Evolutionary conservation across 2,329 filamentous ascomycete species (phyloP), one percentile per base, ranked within the genome.

Genomic region (Verticillium isaacii): DNA sequence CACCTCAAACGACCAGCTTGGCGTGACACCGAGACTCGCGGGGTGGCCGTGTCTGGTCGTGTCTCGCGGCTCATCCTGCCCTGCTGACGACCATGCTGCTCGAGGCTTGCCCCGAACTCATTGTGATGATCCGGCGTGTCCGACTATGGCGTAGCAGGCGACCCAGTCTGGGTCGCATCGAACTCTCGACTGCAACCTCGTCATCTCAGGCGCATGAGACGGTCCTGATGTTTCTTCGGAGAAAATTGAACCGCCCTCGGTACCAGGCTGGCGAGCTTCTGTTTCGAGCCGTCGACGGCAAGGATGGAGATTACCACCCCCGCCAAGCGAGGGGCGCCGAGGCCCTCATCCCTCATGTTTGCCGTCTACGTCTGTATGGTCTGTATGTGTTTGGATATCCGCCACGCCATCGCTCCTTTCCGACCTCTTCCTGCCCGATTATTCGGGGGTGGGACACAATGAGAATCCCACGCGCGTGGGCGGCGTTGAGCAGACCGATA

Each of bases 191-290:
- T 58, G 59, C 32, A 61, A 63, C 39, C 17, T 32, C 36, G 15
- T 61, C 58, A 59, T 59, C 39, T 64, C 39, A 25, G 61, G n/a
- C 61, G 23, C 23, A 54, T 50, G 19, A 23, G 17, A 50, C 45
- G n/a, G n/a, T 50, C 19, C n/a, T 11, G 45, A 50, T 50, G 45
- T 50, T 50, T 50, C 45, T 23, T 23, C 45, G 19, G 45, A 50
- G 45, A 50, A 50, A 50, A 29, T 29, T 50, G 45, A 23, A 50
- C 45, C 45, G 23, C n/a, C 15, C 45, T 23, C 45, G 45, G 45
- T 23, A 50, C 45, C 45, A 50, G n/a, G 19, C 19, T 50, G 45
- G 45, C 45, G 45, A 50, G 45, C 45, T 50, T 50, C 45, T 50
- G 17, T 50, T 50, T 50, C 19, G n/a, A 50, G 45, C 9, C n/a